Conservation (phyloP, 495 filamentous ascomycete species). For the Bombardia bombarda region DNA sequence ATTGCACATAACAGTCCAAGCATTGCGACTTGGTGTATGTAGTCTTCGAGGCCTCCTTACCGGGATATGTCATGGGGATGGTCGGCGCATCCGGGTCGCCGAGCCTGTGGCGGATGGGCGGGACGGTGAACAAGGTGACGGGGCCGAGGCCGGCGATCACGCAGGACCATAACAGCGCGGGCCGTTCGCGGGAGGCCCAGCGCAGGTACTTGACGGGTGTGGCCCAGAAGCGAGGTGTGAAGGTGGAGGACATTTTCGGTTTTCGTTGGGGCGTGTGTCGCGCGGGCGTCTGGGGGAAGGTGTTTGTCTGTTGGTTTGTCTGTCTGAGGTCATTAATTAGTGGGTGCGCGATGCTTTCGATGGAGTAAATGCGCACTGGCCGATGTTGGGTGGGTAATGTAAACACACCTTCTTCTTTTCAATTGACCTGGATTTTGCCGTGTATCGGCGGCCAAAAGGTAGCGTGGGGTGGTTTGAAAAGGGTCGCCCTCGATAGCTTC, state of each 20-base stretch:
- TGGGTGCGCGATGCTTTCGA: not conserved
- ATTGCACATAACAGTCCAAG: no score
- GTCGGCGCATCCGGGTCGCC: constrained; percentile 62
- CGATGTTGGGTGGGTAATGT: no score
- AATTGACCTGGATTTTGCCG: not conserved
- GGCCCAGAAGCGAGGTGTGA: constrained; percentile 69
- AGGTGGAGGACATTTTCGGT: constrained; percentile 48
- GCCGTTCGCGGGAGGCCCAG: constrained; percentile 79
- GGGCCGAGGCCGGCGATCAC: constrained; percentile 67
- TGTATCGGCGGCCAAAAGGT: not conserved
- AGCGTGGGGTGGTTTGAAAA: not conserved
- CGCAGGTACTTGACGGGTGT: constrained; percentile 72
- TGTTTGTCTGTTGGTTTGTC: not conserved
- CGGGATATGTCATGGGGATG: constrained; percentile 84
- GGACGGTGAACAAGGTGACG: constrained; percentile 53
- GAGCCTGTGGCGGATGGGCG: constrained; percentile 58
- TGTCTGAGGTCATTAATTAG: no score
- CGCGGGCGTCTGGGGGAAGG: not conserved
- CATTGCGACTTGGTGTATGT: no score
- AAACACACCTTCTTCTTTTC: no score
- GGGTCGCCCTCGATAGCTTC: not conserved
- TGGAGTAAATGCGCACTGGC: no score
- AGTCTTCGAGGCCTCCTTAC: no score
- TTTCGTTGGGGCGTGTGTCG: not conserved
- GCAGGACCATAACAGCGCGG: constrained; percentile 80